Evolutionary conservation across 768 basidiomycete species (phyloP), one percentile per base, ranked within the genome.

Genomic region (Xerocomus brunneocitrinus): DNA sequence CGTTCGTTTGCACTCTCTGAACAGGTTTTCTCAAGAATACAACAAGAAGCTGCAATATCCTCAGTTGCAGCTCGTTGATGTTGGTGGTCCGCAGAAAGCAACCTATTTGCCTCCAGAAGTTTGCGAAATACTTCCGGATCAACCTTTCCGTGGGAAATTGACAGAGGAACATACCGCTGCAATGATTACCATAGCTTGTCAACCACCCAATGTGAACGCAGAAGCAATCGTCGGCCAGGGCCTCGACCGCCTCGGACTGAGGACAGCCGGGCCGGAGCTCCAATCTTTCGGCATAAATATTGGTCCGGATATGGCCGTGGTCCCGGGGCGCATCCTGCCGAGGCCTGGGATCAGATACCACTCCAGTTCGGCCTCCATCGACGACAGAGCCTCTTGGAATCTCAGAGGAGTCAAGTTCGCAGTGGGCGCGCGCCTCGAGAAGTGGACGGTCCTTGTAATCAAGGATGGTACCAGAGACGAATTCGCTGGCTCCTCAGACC

Each of bases 361-460:
- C 3, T 54, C 65, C 9, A 68, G 69, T 31, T 50, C 65, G 4
- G 61, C 58, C 4, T 27, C 52, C 25, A 69, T 79, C 22, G 76
- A 79, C 55, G 74, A 79, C 0, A 68, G 62, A 46, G 80, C 79
- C 31, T 74, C 76, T 44, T 81, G 79, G 79, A 81, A 82, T 55
- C 62, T 82, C 45, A 69, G 79, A 44, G 74, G 77, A 41, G 75
- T 70, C 76, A 81, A 78, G 58, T 91, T 91, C 61, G 71, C 80
- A 3, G 68, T 64, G 25, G 86, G 87, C 9, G 81, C 74, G 7
- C 68, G 60, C 13, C 67, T 92, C 46, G 71, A 73, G 24, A 79
- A 79, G 24, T 90, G 88, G 87, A 79, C 76, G 1, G 84, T 90
- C 10, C 70, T 92, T 13, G 70, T 89, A 40, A 81, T 92, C 58